Evolutionary conservation across 1,284 basidiomycete genomes (phyloP), one percentile per base, ranked within the genome.

Genomic region (Singerocomus rubriflavus): DNA sequence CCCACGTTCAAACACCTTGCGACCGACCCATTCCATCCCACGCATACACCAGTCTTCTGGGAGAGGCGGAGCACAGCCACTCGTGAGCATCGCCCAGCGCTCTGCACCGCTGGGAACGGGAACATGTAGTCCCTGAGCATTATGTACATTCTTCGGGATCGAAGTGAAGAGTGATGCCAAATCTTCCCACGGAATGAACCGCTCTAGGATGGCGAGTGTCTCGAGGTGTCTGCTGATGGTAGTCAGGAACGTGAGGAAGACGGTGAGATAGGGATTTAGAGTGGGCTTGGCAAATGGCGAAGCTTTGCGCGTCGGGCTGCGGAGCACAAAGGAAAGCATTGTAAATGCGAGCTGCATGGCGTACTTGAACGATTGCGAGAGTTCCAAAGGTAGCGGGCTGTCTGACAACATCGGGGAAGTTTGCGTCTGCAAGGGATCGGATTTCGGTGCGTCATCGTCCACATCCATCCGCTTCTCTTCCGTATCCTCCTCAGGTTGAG

Each of bases 41-140:
- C 95, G 81, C 54, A 98, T 70, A 60, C 91, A 91, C 93, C 94
- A 98, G 67, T 99, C 97, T 68, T 99, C 97, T 0, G 91, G 82
- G 3, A 99, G 73, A 0, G 93, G 88, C 1, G 81, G 89, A 12
- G 80, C 73, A 48, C 79, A 84, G 8, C 79, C 77, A 50, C 74
- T 80, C 0, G 84, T 82, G 36, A 89, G 71, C 75, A 88, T 80
- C 10, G 72, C 61, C 75, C 81, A 83, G 12, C 75, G 73, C 17
- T 79, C 74, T 4, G 63, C 59, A 1, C 63, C 66, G 4, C 53
- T 36, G 14, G 48, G 54, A 32, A 51, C 21, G 36, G 59, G 37
- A 37, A 59, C 44, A 44, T 64, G 61, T 13, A 80, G 57, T 6
- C 73, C 73, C 53, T 82, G 77, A 6, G 66, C 66, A n/a, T 56